Conservation (phyloP, 2,329 filamentous ascomycete genomes). For the Ophiosphaerella herpotricha region DNA sequence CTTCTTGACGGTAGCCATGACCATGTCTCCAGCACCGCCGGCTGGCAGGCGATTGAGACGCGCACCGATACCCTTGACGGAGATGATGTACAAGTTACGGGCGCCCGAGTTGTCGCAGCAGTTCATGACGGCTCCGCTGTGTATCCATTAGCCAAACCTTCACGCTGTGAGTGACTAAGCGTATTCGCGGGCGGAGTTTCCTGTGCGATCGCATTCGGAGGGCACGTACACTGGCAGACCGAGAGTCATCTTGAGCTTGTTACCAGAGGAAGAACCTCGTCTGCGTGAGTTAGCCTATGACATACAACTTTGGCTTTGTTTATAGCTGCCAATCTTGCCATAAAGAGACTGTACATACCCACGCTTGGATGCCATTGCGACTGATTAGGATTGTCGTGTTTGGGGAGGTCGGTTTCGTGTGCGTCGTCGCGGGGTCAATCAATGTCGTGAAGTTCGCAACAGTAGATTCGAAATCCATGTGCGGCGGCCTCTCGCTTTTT, state of each 20-base stretch:
- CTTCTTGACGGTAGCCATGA: slow-evolving; percentile 99
- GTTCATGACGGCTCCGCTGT: slow-evolving; percentile 98
- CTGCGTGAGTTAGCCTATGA: slow-evolving; percentile 47
- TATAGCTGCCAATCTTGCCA: not conserved
- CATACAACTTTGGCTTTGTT: too few relatives aligned
- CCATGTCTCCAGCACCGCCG: slow-evolving; percentile 99
- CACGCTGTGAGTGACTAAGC: slow-evolving; percentile 16
- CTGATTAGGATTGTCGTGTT: slow-evolving; percentile 21
- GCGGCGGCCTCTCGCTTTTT: slow-evolving; percentile 1
- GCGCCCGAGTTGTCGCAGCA: slow-evolving; percentile 99
- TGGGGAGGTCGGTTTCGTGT: slow-evolving; percentile 23
- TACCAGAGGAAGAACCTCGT: slow-evolving; percentile 89
- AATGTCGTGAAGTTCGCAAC: slow-evolving; percentile 8
- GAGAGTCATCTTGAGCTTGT: slow-evolving; percentile 99
- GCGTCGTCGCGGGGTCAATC: slow-evolving; percentile 34
- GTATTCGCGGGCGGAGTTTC: slow-evolving; percentile 5
- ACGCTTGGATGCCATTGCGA: slow-evolving; percentile 49
- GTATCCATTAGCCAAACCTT: slow-evolving; percentile 30
- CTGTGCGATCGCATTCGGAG: slow-evolving; percentile 21
- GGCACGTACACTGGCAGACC: slow-evolving; percentile 97
- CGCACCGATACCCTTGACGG: slow-evolving; percentile 97
- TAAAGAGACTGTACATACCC: slow-evolving; percentile 33
- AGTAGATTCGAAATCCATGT: not conserved
- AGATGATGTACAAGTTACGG: slow-evolving; percentile 99
- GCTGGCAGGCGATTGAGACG: slow-evolving; percentile 97